A percentile compares a stretch with the other conserved stretches of the same genome.
These are phyloP conservation scores for Coffea humblotiana DNA, from an alignment of 305 asterid genomes.

Conservation along the genomic window DNA sequence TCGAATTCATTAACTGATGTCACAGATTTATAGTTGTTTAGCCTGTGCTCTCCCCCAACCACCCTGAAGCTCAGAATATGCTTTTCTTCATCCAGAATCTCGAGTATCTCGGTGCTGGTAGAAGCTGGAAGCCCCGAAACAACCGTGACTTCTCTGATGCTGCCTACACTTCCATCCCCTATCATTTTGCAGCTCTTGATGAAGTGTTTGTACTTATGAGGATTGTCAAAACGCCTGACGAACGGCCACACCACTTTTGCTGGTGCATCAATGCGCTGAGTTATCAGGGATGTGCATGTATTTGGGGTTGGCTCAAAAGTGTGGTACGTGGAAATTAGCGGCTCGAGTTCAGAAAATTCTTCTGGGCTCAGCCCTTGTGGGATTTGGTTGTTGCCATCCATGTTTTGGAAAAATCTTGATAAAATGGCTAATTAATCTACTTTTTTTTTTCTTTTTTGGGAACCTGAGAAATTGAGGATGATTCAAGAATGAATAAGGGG, in stretches of 20 bases:
- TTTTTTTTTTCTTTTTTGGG: neutral
- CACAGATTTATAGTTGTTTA: constrained; percentile 78
- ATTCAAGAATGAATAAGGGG: neutral
- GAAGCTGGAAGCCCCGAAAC: constrained; percentile 96
- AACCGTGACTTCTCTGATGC: constrained; percentile 82
- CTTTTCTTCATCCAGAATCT: constrained; percentile 68
- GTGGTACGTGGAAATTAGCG: constrained; percentile 60
- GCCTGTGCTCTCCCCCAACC: constrained; percentile 90
- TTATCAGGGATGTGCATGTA: constrained; percentile 80
- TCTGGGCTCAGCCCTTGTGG: constrained; percentile 55
- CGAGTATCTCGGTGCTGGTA: constrained; percentile 86
- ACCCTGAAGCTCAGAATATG: constrained; percentile 73
- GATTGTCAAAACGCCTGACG: constrained; percentile 81
- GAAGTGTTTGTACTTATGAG: constrained; percentile 89
- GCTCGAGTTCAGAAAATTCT: constrained; percentile 50
- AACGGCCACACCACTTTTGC: constrained; percentile 72
- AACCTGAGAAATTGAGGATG: neutral
- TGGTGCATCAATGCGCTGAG: constrained; percentile 77
- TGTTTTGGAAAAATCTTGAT: neutral
- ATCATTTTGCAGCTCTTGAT: constrained; percentile 75
- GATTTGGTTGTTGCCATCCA: constrained; percentile 24
- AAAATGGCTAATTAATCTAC: neutral
- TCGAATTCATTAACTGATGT: constrained; percentile 77
- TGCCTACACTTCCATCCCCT: constrained; percentile 84
- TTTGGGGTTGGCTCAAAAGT: constrained; percentile 58